Percentiles rank a stretch among this genome's conserved stretches.
Conservation (phyloP, 495 filamentous ascomycete genomes). For the Filosporella fistucella region DNA sequence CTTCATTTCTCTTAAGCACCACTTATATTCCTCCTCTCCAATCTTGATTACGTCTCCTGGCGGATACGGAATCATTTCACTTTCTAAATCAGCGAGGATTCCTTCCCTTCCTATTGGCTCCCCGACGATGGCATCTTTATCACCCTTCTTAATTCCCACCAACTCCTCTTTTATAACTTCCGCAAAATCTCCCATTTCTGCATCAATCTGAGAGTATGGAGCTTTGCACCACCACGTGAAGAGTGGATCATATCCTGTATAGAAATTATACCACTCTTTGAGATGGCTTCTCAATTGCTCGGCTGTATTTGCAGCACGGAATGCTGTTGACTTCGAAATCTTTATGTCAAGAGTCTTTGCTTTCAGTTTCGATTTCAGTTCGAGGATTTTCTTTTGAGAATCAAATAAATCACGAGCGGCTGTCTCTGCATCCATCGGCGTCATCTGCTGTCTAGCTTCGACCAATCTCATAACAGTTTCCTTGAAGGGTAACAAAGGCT, state of each 20-base stretch:
- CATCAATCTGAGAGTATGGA: constrained; percentile 31
- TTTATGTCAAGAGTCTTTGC: constrained; percentile 10
- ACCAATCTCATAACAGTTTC: constrained; percentile 30
- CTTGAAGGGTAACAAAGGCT: constrained; percentile 33
- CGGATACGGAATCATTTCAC: constrained; percentile 40
- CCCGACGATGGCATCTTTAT: constrained; percentile 42
- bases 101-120: constrained; percentile 43
- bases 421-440: constrained; percentile 28
- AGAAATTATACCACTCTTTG: constrained; percentile 37
- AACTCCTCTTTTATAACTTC: constrained; percentile 31
- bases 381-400: constrained; percentile 19
- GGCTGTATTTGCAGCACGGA: constrained; percentile 33
- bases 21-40: constrained; percentile 35
- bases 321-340: constrained; percentile 35
- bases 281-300: constrained; percentile 31
- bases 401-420: constrained; percentile 30
- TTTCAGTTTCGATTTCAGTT: constrained; percentile 19
- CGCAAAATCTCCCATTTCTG: constrained; percentile 23
- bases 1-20: constrained; percentile 38
- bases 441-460: constrained; percentile 32
- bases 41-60: constrained; percentile 47
- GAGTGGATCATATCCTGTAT: constrained; percentile 24
- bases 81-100: constrained; percentile 34
- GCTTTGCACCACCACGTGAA: constrained; percentile 46
- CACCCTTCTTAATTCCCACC: constrained; percentile 33